phyloP scores from a whole-genome alignment of 257 asterid genomes.

The Verbena officinalis region DNA sequence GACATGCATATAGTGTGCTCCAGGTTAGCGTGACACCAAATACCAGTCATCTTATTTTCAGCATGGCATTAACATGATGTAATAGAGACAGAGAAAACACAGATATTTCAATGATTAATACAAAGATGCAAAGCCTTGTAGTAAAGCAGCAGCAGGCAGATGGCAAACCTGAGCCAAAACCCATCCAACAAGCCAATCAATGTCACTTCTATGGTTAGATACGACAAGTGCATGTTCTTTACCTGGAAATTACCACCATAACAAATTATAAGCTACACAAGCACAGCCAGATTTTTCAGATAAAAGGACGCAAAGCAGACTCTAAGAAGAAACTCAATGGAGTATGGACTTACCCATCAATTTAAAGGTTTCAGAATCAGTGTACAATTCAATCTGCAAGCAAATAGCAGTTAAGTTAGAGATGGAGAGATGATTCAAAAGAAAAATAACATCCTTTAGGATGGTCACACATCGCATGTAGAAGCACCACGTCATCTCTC shows the following conservation, averaged over 20 bases:
- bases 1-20: not conserved
- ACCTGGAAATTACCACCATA: constrained; percentile 57
- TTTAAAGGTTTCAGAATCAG: constrained; percentile 69
- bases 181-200: constrained; percentile 99
- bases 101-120: constrained; percentile 5
- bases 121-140: constrained; percentile 9
- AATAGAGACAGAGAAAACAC: not conserved
- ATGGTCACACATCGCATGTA: constrained; percentile 13
- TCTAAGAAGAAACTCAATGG: constrained; percentile 8
- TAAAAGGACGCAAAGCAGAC: constrained; percentile 16
- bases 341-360: constrained; percentile 69
- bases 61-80: constrained; percentile 9
- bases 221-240: constrained; percentile 91
- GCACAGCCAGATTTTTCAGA: constrained; percentile 12
- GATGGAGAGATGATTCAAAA: constrained; percentile 16
- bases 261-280: constrained; percentile 14
- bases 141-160: constrained; percentile 29
- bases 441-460: constrained; percentile 9
- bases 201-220: constrained; percentile 86
- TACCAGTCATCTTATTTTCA: constrained; percentile 1
- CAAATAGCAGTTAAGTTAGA: constrained; percentile 19
- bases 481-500: not conserved
- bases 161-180: constrained; percentile 83
- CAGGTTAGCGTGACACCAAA: not conserved
- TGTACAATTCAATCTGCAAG: constrained; percentile 70